Evolutionary conservation across 2,329 filamentous ascomycete species (phyloP).

Genomic region (Exutisphaerella laricina): DNA sequence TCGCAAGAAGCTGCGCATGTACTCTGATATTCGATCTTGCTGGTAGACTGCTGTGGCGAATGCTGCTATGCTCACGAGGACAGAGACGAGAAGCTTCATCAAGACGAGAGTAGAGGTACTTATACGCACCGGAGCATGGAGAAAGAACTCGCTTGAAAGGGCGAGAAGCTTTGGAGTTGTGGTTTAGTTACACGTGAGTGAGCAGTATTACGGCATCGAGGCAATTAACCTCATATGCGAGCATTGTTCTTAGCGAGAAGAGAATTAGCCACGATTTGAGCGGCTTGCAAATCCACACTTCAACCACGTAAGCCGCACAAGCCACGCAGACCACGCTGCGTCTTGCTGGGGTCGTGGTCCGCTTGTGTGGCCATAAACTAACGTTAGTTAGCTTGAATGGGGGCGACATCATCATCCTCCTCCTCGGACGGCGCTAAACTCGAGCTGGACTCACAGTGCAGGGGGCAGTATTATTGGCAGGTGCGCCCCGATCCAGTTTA

Average conservation of each 20-base stretch:
- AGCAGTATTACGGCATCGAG: background rate
- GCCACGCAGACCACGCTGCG: too few relatives aligned
- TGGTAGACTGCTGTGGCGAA: slow-evolving; percentile 30
- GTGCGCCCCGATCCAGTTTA: too few relatives aligned
- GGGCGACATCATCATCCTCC: too few relatives aligned
- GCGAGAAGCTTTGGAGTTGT: slow-evolving; percentile 7
- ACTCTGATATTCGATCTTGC: slow-evolving; percentile 27
- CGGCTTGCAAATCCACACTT: slow-evolving; percentile 4
- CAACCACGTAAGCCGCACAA: too few relatives aligned
- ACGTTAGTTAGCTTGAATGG: too few relatives aligned
- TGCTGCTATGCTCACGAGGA: slow-evolving; percentile 40
- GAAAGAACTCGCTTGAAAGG: slow-evolving; percentile 11
- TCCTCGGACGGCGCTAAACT: too few relatives aligned
- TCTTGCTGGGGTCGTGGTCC: too few relatives aligned
- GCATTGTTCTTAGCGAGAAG: background rate
- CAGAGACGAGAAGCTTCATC: slow-evolving; percentile 31
- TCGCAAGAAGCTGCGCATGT: slow-evolving; percentile 38
- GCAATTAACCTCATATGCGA: too few relatives aligned
- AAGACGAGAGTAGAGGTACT: background rate
- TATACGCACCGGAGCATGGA: slow-evolving; percentile 2
- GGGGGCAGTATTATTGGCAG: too few relatives aligned
- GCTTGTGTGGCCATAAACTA: too few relatives aligned
- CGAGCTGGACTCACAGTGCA: too few relatives aligned
- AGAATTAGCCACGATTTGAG: background rate
- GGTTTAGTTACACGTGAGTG: slow-evolving; percentile 6